These are phyloP conservation scores for Coemansia sp. DNA, from an alignment of 192 early-diverging fungal genomes.

Conservation along the genomic window DNA sequence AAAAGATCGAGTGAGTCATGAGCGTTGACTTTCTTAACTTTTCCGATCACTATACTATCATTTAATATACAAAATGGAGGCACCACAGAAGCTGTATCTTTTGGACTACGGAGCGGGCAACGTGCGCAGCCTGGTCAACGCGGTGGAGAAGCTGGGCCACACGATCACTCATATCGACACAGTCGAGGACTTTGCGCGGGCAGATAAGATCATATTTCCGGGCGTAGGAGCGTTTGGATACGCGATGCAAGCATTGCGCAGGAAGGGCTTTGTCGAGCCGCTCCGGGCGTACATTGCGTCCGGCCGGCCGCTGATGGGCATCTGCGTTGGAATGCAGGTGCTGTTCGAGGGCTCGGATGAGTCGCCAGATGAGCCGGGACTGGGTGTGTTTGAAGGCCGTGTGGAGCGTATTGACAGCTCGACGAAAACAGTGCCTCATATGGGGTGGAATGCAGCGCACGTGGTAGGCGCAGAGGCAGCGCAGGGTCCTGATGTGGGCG, in stretches of 20 bases:
- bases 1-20: too few relatives aligned
- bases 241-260: slow-evolving; percentile 76
- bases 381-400: slow-evolving; percentile 78
- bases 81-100: slow-evolving; percentile 61
- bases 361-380: slow-evolving; percentile 70
- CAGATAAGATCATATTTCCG: slow-evolving; percentile 97
- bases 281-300: slow-evolving; percentile 80
- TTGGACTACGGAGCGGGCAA: slow-evolving; percentile 99
- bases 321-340: slow-evolving; percentile 98
- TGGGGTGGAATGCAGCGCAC: slow-evolving; percentile 87
- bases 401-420: slow-evolving; percentile 65
- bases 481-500: slow-evolving; percentile 44
- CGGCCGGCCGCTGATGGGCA: slow-evolving; percentile 94
- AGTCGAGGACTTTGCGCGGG: slow-evolving; percentile 80
- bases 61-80: too few relatives aligned
- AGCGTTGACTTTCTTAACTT: too few relatives aligned
- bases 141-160: slow-evolving; percentile 86
- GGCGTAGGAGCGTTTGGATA: slow-evolving; percentile 97
- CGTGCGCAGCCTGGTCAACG: slow-evolving; percentile 94
- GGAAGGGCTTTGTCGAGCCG: slow-evolving; percentile 77
- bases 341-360: slow-evolving; percentile 92
- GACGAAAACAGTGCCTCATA: slow-evolving; percentile 92
- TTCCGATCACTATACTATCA: background rate
- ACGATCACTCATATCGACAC: slow-evolving; percentile 74
- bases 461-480: slow-evolving; percentile 10